Evolutionary conservation across 2,329 filamentous ascomycete genomes (phyloP).

Genomic region (Albifimbria verrucaria): DNA sequence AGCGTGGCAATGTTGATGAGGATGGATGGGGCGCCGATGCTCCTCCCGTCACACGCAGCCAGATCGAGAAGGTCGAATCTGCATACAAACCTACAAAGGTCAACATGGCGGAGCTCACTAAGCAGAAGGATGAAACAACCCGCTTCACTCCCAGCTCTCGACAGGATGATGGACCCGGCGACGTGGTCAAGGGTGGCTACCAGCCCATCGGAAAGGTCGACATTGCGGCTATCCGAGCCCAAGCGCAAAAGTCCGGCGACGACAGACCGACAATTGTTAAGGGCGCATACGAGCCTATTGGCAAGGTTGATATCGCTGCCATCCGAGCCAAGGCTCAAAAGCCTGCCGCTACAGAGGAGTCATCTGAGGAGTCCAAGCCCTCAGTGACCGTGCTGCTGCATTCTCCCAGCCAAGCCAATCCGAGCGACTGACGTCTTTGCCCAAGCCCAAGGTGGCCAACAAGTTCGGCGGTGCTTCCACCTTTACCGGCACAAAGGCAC

Average conservation of each 20-base stretch:
- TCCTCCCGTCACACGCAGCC: slow-evolving; percentile 79
- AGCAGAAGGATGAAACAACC: slow-evolving; percentile 67
- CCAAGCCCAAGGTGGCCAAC: slow-evolving; percentile 93
- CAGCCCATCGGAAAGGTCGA: slow-evolving; percentile 97
- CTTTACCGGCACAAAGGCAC: slow-evolving; percentile 88
- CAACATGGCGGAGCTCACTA: slow-evolving; percentile 81
- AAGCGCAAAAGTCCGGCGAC: slow-evolving; percentile 66
- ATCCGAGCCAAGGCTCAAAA: slow-evolving; percentile 82
- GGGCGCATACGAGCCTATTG: slow-evolving; percentile 89
- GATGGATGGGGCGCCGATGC: slow-evolving; percentile 97
- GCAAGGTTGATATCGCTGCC: slow-evolving; percentile 95
- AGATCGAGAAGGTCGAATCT: slow-evolving; percentile 87
- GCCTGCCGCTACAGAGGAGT: slow-evolving; percentile 40
- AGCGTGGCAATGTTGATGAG: slow-evolving; percentile 61
- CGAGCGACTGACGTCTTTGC: slow-evolving; percentile 79
- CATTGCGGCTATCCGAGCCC: slow-evolving; percentile 82
- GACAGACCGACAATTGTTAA: slow-evolving; percentile 83
- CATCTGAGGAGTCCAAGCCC: slow-evolving; percentile 46
- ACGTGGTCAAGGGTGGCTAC: slow-evolving; percentile 82
- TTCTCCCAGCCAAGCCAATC: slow-evolving; percentile 62
- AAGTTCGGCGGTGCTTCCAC: slow-evolving; percentile 71
- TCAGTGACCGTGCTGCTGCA: slow-evolving; percentile 73
- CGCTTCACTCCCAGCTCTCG: slow-evolving; percentile 48
- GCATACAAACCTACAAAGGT: slow-evolving; percentile 96
- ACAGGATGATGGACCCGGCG: slow-evolving; percentile 42